phyloP scores from a whole-genome alignment of 1,284 basidiomycete genomes.

The Puccinia horiana region DNA sequence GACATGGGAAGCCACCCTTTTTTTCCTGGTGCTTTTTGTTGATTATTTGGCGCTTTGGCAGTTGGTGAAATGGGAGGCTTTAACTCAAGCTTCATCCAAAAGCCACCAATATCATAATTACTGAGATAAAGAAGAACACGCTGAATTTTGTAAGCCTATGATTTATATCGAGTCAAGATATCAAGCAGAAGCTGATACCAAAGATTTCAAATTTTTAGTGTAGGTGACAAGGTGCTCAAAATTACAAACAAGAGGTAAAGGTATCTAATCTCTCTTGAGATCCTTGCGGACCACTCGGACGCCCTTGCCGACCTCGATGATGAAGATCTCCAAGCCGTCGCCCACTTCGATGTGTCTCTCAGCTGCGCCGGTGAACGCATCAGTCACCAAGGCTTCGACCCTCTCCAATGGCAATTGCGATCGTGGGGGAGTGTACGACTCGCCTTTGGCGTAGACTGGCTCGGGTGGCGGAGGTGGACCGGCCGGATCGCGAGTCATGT shows the following conservation, averaged over 20 bases:
- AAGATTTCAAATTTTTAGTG: no score
- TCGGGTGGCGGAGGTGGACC: conserved; percentile 63
- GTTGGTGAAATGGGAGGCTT: no score
- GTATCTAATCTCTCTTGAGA: conserved; percentile 52
- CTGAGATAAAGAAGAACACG: no score
- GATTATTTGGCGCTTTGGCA: no score
- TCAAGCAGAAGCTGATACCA: no score
- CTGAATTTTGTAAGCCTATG: no score
- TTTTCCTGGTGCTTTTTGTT: no score
- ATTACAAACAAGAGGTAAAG: neutral
- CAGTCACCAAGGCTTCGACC: conserved; percentile 81
- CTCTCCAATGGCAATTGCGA: conserved; percentile 74
- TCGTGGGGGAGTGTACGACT: conserved; percentile 44
- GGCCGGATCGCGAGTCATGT: conserved; percentile 67
- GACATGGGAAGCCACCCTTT: no score
- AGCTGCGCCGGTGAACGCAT: conserved; percentile 88
- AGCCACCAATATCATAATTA: no score
- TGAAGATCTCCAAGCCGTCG: conserved; percentile 85
- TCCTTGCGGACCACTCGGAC: conserved; percentile 51
- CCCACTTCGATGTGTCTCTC: conserved; percentile 97
- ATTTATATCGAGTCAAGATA: no score
- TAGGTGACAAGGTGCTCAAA: neutral
- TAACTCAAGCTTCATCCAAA: no score
- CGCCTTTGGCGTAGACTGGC: conserved; percentile 61
- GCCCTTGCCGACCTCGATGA: conserved; percentile 62